Base-by-base conservation (phyloP, 371 early-diverging fungal species). In the Ecytonucleospora hepatopenaei region DNA sequence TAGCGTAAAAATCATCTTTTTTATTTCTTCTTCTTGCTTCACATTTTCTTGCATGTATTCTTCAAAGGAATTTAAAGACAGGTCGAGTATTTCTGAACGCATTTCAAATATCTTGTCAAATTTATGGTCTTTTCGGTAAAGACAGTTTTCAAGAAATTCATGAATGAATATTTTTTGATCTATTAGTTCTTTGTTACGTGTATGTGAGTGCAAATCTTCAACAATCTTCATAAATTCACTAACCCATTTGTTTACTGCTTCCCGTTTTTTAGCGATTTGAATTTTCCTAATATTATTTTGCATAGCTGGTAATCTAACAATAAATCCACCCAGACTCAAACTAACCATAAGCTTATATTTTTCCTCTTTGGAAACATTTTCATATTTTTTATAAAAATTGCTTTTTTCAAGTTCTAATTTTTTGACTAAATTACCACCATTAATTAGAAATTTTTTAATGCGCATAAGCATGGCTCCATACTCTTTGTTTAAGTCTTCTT, bases 261-360 rank as follows among this genome's bases (percentile, higher is more conserved):
- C 8, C 2, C 47, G 19, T 49, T 67, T 67, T 21, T 67, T 31
- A 27, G 8, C 16, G 1, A 58, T 12, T 5, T 60, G 46, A 5
- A 61, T n/a, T 23, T 31, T 30, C 12, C 19, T 30, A 3, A 67
- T 23, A 4, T 59, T 8, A 2, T n/a, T 30, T 2, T 21, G 15
- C 5, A 67, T 5, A 2, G 2, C 31, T 15, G 3, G 30, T 17
- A 40, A 30, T 12, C 54, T 21, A 3, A 67, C 4, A 30, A 67
- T 35, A 30, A 48, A 27, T 24, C 67, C 54, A 23, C 67, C 67
- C 16, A 67, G 59, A 27, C 51, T 51, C 26, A 67, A 19, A n/a
- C 5, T 16, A 19, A 59, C 62, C 16, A 8, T 24, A 21, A 31
- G 12, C 5, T 53, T 67, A 3, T 21, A 8, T 16, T 59, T 15